Base-by-base conservation (phyloP, 306 rosid species). In the Mimosa pudica region DNA sequence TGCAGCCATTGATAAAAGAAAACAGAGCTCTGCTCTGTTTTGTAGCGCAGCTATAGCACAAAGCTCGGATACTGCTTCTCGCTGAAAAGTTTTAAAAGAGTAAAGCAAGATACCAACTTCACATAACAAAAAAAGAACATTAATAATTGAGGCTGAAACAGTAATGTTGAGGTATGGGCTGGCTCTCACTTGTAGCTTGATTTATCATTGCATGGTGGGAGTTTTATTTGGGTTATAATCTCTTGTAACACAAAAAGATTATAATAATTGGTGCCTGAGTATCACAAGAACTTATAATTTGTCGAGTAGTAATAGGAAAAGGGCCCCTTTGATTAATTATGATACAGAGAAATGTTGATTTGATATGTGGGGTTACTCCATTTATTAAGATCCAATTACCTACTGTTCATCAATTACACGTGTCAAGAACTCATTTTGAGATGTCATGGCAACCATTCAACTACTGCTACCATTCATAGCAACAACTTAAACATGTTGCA, bases 281-380 rank as follows among this genome's bases (percentile, higher is more conserved):
- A 76, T 80, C 48, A 52, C 71, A 33, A 71, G 72, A 48, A 52
- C 60, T 73, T 52, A 81, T 61, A 33, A 58, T 57, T 67, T 18
- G 87, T 80, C 84, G 8, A 71, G 49, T 36, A 58, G 41, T 65
- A 45, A 55, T 46, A 18, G 60, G 75, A 14, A 52, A 32, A 46
- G 10, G 44, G 82, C 75, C 24, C 70, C 74, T 60, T 70, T 30
- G 74, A 52, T 60, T 46, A 67, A 57, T 66, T 66, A 63, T 70
- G 82, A 70, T 61, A 71, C 42, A 13, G 75, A 44, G 61, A 38
- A 70, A 47, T 58, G 75, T 78, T 83, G 70, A 71, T 76, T 66
- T 62, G 77, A 82, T 12, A 30, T 24, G 89, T 85, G 84, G 94
- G 89, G 88, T 78, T 57, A 60, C 75, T 80, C 61, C 86, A 88